Evolutionary conservation across 352 stramenopile species (phyloP), one percentile per base, ranked within the genome.

Genomic region (Pythium vanterpoolii): DNA sequence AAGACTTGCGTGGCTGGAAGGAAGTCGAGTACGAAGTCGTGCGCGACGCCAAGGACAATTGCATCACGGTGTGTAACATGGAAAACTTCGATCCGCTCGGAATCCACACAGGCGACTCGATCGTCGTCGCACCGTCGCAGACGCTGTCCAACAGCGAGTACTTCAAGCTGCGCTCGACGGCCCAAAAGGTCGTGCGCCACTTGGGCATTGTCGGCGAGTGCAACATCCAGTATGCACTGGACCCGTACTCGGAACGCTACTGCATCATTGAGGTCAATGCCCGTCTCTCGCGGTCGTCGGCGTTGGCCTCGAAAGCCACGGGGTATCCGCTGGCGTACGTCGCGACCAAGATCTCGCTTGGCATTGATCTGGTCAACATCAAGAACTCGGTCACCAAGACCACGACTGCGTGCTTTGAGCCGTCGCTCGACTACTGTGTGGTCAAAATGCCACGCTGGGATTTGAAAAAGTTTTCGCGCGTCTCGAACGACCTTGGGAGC

Each of bases 1-100:
- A 98, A 76, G 90, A 95, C 72, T 78, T 99, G 76, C 85, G 88
- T 56, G 96, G 96, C 54, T 99, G 96, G 96, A 99, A 99, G 73
- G 96, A 99, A 78, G 79, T 99, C 43, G 92, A 98, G 76, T 98
- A 98, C 72, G 93, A 98, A 73, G 92, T 98, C 43, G 93, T 98
- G n/a, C 79, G 92, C 42, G 92, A 98, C 70, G 74, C 74, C 68
- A 88, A 87, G 56, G 86, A 98, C 79, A 98, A 98, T 73, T 98
- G 92, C 65, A 95, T 98, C 65, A 98, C 93, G 40, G 93, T 98
- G 18, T 98, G 93, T 72, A 98, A 98, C 83, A 98, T 98, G 92
- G 93, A 98, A 48, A 97, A 98, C 76, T 98, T 98, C 67, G 91
- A 97, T 73, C 91, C 91, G 26, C 79, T 98, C 36, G 91, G 91